These are phyloP conservation scores for Coemansia linderi DNA, from an alignment of 371 early-diverging fungal species.

Conservation along the genomic window DNA sequence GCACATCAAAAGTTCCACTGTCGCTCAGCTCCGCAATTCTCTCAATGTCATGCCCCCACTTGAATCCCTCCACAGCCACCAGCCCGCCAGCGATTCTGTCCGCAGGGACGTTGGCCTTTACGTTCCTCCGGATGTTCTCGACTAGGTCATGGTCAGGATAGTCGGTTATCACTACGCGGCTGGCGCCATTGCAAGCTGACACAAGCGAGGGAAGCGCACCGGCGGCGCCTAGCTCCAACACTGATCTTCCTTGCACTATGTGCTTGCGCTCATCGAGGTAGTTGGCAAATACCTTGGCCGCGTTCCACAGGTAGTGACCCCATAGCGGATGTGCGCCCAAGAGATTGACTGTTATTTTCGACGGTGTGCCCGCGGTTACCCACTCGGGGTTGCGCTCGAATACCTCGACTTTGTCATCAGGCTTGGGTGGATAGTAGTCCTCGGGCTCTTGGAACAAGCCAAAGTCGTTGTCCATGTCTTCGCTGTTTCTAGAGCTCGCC, in stretches of 20 bases:
- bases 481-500: conserved; percentile 14
- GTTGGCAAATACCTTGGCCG: conserved; percentile 77
- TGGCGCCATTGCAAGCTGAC: conserved; percentile 72
- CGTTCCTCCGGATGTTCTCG: conserved; percentile 74
- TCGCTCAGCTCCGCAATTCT: conserved; percentile 57
- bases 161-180: conserved; percentile 82
- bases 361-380: conserved; percentile 7
- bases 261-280: conserved; percentile 69
- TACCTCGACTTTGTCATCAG: conserved; percentile 23
- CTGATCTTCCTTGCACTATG: conserved; percentile 62
- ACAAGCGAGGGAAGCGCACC: conserved; percentile 86
- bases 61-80: conserved; percentile 65
- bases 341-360: conserved; percentile 60
- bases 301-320: conserved; percentile 93
- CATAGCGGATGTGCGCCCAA: conserved; percentile 83
- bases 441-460: conserved; percentile 48
- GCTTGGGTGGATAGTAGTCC: conserved; percentile 32
- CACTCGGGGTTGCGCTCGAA: conserved; percentile 32
- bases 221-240: conserved; percentile 90
- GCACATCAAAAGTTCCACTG: conserved; percentile 66
- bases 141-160: conserved; percentile 85
- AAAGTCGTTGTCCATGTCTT: conserved; percentile 15
- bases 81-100: conserved; percentile 17
- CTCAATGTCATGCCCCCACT: conserved; percentile 80
- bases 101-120: conserved; percentile 55